Percentiles rank a stretch among this genome's conserved stretches.
Conservation (phyloP, 2,329 filamentous ascomycete species). For the Gnomoniopsis sp. region DNA sequence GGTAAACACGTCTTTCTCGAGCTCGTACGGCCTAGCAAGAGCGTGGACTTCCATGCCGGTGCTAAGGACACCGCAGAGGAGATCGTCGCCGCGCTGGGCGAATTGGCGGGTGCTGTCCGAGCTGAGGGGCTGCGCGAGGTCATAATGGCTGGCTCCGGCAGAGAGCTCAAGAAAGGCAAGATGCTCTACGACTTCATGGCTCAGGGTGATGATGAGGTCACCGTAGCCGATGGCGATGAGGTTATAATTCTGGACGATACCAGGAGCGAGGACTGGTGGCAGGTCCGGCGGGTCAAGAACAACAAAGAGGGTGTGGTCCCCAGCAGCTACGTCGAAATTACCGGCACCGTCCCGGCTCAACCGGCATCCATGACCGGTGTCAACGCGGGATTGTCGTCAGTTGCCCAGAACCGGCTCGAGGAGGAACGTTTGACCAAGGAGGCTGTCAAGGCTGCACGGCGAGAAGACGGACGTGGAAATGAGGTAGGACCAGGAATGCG, state of each 20-base stretch:
- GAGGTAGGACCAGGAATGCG: conserved; percentile 76
- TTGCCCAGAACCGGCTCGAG: conserved; percentile 75
- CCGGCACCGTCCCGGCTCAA: conserved; percentile 57
- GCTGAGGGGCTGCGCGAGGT: conserved; percentile 85
- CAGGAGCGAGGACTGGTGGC: conserved; percentile 98
- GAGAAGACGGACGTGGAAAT: conserved; percentile 55
- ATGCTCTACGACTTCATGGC: conserved; percentile 96
- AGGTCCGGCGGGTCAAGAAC: conserved; percentile 84
- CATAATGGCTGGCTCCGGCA: conserved; percentile 71
- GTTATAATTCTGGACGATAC: conserved; percentile 85
- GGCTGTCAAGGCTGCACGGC: conserved; percentile 59
- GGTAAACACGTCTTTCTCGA: conserved; percentile 98
- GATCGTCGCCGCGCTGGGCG: conserved; percentile 83
- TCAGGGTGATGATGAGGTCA: conserved; percentile 94
- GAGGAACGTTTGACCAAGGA: conserved; percentile 83
- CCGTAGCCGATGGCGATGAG: conserved; percentile 84
- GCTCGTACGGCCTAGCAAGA: conserved; percentile 86
- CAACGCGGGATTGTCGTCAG: conserved; percentile 55
- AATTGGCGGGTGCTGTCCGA: conserved; percentile 79
- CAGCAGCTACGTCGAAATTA: conserved; percentile 92
- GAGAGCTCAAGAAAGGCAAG: conserved; percentile 68
- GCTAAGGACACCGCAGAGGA: conserved; percentile 96
- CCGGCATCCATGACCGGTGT: conserved; percentile 48
- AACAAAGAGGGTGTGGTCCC: conserved; percentile 95
- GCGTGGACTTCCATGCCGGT: conserved; percentile 93